phyloP scores from a whole-genome alignment of 139 green algal species.

The Asterochloris sp. region DNA sequence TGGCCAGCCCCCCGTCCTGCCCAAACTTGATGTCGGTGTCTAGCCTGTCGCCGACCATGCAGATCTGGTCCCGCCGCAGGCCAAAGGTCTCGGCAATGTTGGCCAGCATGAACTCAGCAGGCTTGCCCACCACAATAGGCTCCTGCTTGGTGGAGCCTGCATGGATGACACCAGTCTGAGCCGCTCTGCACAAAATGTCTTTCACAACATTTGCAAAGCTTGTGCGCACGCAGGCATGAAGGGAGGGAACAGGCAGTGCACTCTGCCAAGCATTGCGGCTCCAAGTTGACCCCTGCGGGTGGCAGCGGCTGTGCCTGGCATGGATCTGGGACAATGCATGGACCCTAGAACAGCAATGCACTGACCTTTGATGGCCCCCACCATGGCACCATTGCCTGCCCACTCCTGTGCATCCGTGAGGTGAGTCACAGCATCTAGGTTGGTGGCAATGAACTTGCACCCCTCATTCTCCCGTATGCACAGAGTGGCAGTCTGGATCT shows the following conservation, averaged over 20 bases:
- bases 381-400: constrained; percentile 95
- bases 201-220: too few relatives aligned
- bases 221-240: too few relatives aligned
- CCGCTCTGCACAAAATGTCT: too few relatives aligned
- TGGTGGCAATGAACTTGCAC: constrained; percentile 99
- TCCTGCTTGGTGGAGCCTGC: constrained; percentile 86
- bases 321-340: too few relatives aligned
- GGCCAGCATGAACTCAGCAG: constrained; percentile 93
- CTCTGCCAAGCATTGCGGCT: too few relatives aligned
- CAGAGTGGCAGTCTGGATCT: constrained; percentile 97
- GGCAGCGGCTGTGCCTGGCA: too few relatives aligned
- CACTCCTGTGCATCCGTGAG: constrained; percentile 97
- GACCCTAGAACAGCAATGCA: not conserved
- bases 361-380: constrained; percentile 93
- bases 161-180: not conserved
- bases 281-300: too few relatives aligned
- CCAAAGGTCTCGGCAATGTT: constrained; percentile 84
- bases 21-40: constrained; percentile 99
- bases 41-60: constrained; percentile 98
- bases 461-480: constrained; percentile 98
- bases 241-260: too few relatives aligned
- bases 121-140: constrained; percentile 95
- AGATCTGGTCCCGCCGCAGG: constrained; percentile 85
- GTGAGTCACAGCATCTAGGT: constrained; percentile 97
- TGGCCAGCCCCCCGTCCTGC: constrained; percentile 89